These are phyloP conservation scores for Pichia cactophila DNA, from an alignment of 1,139 yeast species.

Conservation along the genomic window DNA sequence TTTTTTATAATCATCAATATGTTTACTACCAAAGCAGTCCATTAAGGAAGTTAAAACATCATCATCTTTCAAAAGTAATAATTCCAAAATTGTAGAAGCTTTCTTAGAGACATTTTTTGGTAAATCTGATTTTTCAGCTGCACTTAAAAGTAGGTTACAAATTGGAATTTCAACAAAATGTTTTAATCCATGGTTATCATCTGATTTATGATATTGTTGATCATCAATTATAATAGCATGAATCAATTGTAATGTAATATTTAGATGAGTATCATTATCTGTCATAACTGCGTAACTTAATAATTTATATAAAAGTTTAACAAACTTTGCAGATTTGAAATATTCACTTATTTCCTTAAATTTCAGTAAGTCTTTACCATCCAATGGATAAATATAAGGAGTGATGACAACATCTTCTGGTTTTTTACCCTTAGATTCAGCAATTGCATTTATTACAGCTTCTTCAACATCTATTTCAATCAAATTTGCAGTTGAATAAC, in stretches of 20 bases:
- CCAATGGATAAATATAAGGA: slow-evolving; percentile 33
- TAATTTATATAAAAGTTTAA: slow-evolving; percentile 49
- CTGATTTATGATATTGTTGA: slow-evolving; percentile 34
- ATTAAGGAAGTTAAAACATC: slow-evolving; percentile 43
- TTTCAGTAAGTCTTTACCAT: slow-evolving; percentile 22
- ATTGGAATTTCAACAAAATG: slow-evolving; percentile 49
- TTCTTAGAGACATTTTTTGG: slow-evolving; percentile 42
- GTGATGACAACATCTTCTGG: slow-evolving; percentile 39
- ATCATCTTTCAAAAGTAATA: slow-evolving; percentile 40
- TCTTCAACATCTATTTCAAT: slow-evolving; percentile 38
- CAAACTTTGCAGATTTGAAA: slow-evolving; percentile 45
- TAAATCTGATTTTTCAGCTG: slow-evolving; percentile 41
- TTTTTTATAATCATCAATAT: slow-evolving; percentile 44
- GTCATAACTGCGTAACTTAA: slow-evolving; percentile 44
- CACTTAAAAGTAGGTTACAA: slow-evolving; percentile 42
- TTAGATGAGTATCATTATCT: slow-evolving; percentile 39
- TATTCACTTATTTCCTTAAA: slow-evolving; percentile 38
- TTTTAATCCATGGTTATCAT: slow-evolving; percentile 32
- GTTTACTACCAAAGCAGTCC: slow-evolving; percentile 52
- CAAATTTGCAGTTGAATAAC: slow-evolving; percentile 15
- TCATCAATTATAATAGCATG: slow-evolving; percentile 60
- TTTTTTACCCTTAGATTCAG: slow-evolving; percentile 29
- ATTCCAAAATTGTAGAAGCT: slow-evolving; percentile 49
- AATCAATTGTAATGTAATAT: slow-evolving; percentile 55
- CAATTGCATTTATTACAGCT: slow-evolving; percentile 30